A percentile compares a stretch with the other conserved stretches of the same genome.
Conservation (phyloP, 192 early-diverging fungal species). For the Backusella tarrabulga region DNA sequence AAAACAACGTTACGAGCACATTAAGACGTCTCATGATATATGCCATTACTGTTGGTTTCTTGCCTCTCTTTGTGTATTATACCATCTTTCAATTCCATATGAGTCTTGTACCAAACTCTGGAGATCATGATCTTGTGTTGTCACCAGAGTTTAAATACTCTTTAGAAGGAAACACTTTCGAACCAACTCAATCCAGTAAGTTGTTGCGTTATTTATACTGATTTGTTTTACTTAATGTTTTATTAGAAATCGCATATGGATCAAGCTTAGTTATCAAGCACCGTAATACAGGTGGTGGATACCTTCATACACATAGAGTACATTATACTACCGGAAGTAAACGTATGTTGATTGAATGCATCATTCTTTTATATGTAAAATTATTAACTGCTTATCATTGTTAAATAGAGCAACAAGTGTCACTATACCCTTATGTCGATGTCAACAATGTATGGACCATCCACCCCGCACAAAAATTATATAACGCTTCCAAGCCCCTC, state of each 20-base stretch:
- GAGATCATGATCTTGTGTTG: slow-evolving; percentile 92
- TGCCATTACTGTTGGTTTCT: slow-evolving; percentile 66
- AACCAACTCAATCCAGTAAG: slow-evolving; percentile 44
- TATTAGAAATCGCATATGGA: slow-evolving; percentile 65
- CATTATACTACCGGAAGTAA: slow-evolving; percentile 72
- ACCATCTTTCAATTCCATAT: slow-evolving; percentile 90
- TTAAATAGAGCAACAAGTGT: slow-evolving; percentile 67
- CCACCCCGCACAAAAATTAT: background rate
- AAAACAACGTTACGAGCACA: slow-evolving; percentile 25
- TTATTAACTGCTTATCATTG: too few relatives aligned
- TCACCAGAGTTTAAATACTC: slow-evolving; percentile 84
- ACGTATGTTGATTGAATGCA: slow-evolving; percentile 42
- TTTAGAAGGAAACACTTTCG: slow-evolving; percentile 64
- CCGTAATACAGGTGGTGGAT: slow-evolving; percentile 70
- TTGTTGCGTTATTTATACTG: background rate
- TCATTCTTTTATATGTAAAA: background rate
- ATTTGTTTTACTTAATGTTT: background rate
- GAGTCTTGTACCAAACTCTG: slow-evolving; percentile 65
- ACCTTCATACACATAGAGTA: slow-evolving; percentile 71
- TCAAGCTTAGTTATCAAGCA: slow-evolving; percentile 66
- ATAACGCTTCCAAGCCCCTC: slow-evolving; percentile 21
- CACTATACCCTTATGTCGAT: slow-evolving; percentile 81
- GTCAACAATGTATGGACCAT: slow-evolving; percentile 82
- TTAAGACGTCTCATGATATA: background rate
- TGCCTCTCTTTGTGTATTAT: slow-evolving; percentile 80